Conservation (phyloP, 768 basidiomycete species). For the Tremella mesenterica region DNA sequence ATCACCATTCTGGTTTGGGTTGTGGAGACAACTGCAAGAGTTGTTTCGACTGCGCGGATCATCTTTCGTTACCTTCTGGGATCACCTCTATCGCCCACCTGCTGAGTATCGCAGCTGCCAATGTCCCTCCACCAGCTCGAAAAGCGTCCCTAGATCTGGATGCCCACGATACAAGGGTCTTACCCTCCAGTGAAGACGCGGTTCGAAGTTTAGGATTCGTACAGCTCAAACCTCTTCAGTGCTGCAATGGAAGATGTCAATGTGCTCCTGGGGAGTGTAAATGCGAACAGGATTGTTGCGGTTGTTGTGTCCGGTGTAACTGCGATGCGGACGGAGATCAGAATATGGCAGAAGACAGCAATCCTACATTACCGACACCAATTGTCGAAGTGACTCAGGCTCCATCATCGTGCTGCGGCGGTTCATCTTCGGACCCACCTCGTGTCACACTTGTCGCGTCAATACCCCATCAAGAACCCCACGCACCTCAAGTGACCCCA, state of each 20-base stretch:
- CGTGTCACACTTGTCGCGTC: constrained; percentile 2
- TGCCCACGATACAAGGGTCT: constrained; percentile 30
- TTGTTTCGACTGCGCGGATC: constrained; percentile 32
- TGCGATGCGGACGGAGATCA: constrained; percentile 29
- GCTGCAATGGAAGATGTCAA: constrained; percentile 43
- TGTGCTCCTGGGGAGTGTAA: constrained; percentile 40
- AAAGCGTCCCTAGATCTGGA: constrained; percentile 11
- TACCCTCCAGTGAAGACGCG: constrained; percentile 32
- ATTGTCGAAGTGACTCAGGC: no score
- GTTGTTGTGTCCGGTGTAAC: constrained; percentile 39
- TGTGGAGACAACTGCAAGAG: constrained; percentile 29
- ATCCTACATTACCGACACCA: no score
- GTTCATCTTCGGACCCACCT: background rate
- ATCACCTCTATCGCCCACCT: constrained; percentile 37
- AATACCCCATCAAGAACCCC: no score
- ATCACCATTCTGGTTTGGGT: constrained; percentile 6
- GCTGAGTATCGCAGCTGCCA: constrained; percentile 29
- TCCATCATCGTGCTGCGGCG: constrained; percentile 3
- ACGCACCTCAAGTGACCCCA: no score
- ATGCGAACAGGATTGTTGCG: constrained; percentile 44
- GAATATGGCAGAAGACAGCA: background rate
- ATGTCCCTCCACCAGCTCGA: constrained; percentile 24
- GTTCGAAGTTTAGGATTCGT: constrained; percentile 30
- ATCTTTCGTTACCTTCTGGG: constrained; percentile 32
- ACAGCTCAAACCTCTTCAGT: constrained; percentile 42